phyloP scores from a whole-genome alignment of 371 early-diverging fungal species.

The Lichtheimia corymbifera region DNA sequence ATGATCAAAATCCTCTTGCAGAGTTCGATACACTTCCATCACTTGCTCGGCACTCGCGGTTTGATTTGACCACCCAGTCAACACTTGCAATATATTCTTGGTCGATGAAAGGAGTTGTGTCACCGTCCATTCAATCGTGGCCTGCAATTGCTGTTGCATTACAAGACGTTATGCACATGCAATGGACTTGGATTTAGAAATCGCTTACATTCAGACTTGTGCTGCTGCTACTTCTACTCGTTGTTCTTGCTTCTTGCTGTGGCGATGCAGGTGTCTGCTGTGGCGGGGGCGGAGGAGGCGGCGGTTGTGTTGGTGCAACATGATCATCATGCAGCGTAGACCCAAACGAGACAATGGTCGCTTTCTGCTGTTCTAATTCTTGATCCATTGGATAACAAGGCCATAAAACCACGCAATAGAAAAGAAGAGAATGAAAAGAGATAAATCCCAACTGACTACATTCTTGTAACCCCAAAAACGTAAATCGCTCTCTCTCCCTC shows the following conservation, averaged over 20 bases:
- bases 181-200: background rate
- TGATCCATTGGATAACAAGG: background rate
- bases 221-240: background rate
- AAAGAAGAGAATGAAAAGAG: background rate
- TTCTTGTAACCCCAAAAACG: background rate
- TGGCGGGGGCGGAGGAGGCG: background rate
- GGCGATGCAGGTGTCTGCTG: background rate
- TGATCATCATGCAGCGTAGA: background rate
- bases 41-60: conserved; percentile 43
- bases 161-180: background rate
- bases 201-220: background rate
- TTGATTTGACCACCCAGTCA: conserved; percentile 57
- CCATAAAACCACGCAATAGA: background rate
- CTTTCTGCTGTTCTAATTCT: conserved; percentile 5
- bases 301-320: background rate
- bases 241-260: conserved; percentile 1
- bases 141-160: conserved; percentile 29
- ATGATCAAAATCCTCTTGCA: conserved; percentile 36
- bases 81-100: conserved; percentile 53
- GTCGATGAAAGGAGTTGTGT: conserved; percentile 56
- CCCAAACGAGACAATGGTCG: conserved; percentile 1
- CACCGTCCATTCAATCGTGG: conserved; percentile 54
- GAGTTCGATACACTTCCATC: conserved; percentile 40
- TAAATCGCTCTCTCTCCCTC: background rate
- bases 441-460: conserved; percentile 2